Percentiles rank a stretch among this genome's conserved stretches.
Conservation (phyloP, 176 grass and related monocot species). For the Guadua angustifolia region DNA sequence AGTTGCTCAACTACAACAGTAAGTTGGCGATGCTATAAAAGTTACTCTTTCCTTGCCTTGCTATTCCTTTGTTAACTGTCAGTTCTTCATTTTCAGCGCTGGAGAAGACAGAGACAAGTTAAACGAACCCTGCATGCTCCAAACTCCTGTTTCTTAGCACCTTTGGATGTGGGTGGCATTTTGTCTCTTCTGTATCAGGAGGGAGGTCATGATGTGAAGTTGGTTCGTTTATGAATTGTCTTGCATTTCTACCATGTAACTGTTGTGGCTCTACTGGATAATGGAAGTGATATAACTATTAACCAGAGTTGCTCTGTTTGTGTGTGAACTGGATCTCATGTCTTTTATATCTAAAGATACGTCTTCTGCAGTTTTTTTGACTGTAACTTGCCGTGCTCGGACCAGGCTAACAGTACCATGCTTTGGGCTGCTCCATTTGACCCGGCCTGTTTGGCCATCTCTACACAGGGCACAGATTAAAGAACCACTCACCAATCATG, state of each 20-base stretch:
- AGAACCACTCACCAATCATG: no score
- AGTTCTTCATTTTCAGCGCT: slow-evolving; percentile 61
- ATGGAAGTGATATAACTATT: slow-evolving; percentile 12
- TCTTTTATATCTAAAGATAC: not conserved
- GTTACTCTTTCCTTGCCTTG: slow-evolving; percentile 15
- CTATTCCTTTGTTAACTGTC: slow-evolving; percentile 16
- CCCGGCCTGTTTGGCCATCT: no score
- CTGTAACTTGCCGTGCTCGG: no score
- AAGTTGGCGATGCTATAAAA: slow-evolving; percentile 39
- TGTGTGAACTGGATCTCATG: not conserved
- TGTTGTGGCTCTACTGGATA: not conserved
- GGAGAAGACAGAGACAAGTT: slow-evolving; percentile 66
- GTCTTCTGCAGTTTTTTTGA: not conserved
- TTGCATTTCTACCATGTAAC: slow-evolving; percentile 18
- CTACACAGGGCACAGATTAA: no score
- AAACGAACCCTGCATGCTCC: not conserved
- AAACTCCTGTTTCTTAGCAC: slow-evolving; percentile 2
- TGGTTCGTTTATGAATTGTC: slow-evolving; percentile 18
- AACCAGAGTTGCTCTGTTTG: not conserved
- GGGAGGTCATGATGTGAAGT: not conserved
- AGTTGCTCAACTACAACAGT: slow-evolving; percentile 98
- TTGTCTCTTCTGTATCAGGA: not conserved
- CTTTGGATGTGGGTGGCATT: not conserved
- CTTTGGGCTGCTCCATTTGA: no score
- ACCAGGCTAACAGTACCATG: no score